Evolutionary conservation across 2,329 filamentous ascomycete genomes (phyloP), one percentile per base, ranked within the genome.

Genomic region (Chrysoporthe puriensis): DNA sequence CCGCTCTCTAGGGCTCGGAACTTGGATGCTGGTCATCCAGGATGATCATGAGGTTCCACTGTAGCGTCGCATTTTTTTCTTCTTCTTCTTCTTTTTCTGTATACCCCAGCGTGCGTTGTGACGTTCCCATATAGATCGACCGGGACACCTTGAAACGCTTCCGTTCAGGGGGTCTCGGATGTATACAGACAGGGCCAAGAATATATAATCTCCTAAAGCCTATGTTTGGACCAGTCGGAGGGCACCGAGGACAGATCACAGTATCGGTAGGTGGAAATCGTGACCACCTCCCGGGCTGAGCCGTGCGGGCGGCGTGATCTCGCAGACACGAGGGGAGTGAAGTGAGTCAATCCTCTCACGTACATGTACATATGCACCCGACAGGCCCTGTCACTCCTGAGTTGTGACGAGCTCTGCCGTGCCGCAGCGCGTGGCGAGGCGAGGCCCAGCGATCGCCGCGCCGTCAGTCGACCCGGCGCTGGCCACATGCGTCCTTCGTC

Each of bases 21-120:
- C 18, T 14, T 42, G 56, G 32, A 16, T 58, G 56, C 56, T 58
- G 56, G 56, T 40, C 56, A 58, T 58, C 56, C 56, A 58, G 2
- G 26, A 21, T 32, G 9, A 21, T 34, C 26, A 6, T 2, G 2
- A 14, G 14, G 13, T 54, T 34, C 16, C 32, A 7, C 26, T n/a
- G 3, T 40, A 57, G 54, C 54, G 54, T 36, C 26, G 26, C 2
- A 26, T 26, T 26, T 26, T 26, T 26, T 26, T 11, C 4, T 57
- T 57, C 40, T 21, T 21, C 1, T 21, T 21, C 1, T 6, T 57
- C 32, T 11, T 18, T 57, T 57, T 57, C 34, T 40, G 21, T 36
- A 57, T 57, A 57, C 54, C 54, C 54, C 18, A 11, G 34, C 3
- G 40, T n/a, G 54, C 54, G 18, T 57, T 36, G 26, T 40, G 36